Evolutionary conservation across 345 rosid species (phyloP).

Genomic region (Rhizophora apiculata): DNA sequence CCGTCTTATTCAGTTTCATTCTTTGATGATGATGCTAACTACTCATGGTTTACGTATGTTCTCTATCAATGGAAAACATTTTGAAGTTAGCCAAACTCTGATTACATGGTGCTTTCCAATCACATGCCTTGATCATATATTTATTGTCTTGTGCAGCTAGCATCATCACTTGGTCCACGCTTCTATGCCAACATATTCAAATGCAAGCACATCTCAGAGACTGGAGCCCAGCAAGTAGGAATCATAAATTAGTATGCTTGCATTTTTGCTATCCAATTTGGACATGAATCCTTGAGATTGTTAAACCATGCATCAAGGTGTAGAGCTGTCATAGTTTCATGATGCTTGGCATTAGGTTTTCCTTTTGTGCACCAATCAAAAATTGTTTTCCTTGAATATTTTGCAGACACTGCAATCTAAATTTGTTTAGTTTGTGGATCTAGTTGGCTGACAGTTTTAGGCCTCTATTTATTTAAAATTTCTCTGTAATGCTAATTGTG

Average conservation of each 20-base stretch:
- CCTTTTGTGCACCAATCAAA: background rate
- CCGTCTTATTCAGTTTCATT: background rate
- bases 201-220: slow-evolving; percentile 95
- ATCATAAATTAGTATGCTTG: too few species aligned
- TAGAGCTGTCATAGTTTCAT: background rate
- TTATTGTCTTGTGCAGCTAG: slow-evolving; percentile 59
- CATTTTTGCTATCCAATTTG: background rate
- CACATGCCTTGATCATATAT: slow-evolving; percentile 8
- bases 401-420: background rate
- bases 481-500: background rate
- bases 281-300: background rate
- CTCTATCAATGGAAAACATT: background rate
- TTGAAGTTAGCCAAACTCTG: slow-evolving; percentile 6
- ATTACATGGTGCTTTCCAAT: background rate
- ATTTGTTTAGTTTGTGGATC: background rate
- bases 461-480: background rate
- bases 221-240: slow-evolving; percentile 94
- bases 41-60: background rate
- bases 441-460: background rate
- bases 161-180: slow-evolving; percentile 96
- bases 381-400: background rate
- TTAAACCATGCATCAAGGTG: background rate
- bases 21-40: background rate
- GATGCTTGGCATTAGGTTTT: background rate
- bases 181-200: slow-evolving; percentile 92